Conservation (phyloP, 768 basidiomycete genomes). For the Suillus discolor region DNA sequence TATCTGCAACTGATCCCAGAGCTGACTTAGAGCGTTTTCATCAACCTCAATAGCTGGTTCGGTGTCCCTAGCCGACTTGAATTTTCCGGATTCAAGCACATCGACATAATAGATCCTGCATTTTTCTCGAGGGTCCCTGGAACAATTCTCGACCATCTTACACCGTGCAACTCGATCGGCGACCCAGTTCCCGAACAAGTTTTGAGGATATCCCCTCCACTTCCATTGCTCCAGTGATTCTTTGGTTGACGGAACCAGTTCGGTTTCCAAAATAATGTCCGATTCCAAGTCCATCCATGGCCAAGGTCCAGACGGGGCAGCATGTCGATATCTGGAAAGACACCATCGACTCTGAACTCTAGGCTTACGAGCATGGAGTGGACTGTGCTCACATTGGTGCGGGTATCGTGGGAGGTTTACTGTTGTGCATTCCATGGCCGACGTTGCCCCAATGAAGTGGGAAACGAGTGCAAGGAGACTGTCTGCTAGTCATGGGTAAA, state of each 20-base stretch:
- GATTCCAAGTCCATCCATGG: slow-evolving; percentile 24
- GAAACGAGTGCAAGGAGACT: neutral
- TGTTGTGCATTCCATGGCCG: neutral
- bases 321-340: slow-evolving; percentile 33
- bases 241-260: slow-evolving; percentile 9
- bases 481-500: neutral
- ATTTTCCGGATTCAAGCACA: slow-evolving; percentile 39
- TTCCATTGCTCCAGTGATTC: neutral
- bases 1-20: slow-evolving; percentile 23
- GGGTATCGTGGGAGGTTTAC: slow-evolving; percentile 22
- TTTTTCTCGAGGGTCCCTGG: neutral
- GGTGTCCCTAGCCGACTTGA: slow-evolving; percentile 18
- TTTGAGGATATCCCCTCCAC: slow-evolving; percentile 44
- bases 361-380: no score
- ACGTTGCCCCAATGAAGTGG: neutral
- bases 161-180: slow-evolving; percentile 33
- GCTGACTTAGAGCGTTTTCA: slow-evolving; percentile 16
- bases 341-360: neutral
- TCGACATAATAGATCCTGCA: slow-evolving; percentile 37
- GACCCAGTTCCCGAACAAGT: slow-evolving; percentile 53
- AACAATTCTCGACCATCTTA: slow-evolving; percentile 20
- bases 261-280: slow-evolving; percentile 5
- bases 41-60: slow-evolving; percentile 12
- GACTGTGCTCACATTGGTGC: slow-evolving; percentile 23
- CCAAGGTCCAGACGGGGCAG: slow-evolving; percentile 42